Conservation (phyloP, 176 grass and related monocot genomes). For the Ananas comosus region DNA sequence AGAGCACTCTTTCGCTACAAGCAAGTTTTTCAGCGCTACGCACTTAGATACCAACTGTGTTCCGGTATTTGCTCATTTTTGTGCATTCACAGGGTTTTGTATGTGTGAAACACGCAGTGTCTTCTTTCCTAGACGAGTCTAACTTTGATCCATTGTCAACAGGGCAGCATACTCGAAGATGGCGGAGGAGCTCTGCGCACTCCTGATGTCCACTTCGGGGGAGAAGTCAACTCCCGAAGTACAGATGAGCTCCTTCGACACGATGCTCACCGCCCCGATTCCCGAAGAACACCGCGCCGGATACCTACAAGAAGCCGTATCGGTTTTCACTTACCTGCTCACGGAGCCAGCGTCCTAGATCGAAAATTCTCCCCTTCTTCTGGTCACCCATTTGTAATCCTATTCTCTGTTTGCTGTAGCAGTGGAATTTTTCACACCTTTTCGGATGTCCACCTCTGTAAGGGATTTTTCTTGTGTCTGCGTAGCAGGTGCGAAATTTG, state of each 20-base stretch:
- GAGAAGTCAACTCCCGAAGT: slow-evolving; percentile 21
- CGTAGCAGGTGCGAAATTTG: no score
- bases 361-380: neutral
- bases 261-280: slow-evolving; percentile 52
- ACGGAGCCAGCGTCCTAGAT: slow-evolving; percentile 25
- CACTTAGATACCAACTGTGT: no score
- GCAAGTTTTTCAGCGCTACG: no score
- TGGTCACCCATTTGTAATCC: neutral
- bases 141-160: slow-evolving; percentile 9
- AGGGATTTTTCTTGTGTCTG: no score
- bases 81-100: neutral
- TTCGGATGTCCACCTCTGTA: no score
- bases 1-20: no score
- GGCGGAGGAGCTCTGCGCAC: slow-evolving; percentile 53
- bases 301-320: slow-evolving; percentile 55
- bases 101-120: neutral
- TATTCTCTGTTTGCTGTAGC: no score
- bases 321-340: slow-evolving; percentile 59
- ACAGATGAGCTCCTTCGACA: slow-evolving; percentile 63
- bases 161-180: slow-evolving; percentile 86
- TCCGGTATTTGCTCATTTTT: neutral
- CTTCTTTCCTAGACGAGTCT: slow-evolving; percentile 1
- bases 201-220: slow-evolving; percentile 37
- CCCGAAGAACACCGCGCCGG: slow-evolving; percentile 34
- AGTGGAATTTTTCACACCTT: no score